Evolutionary conservation across 768 basidiomycete species (phyloP).

Genomic region (Amanita pseudoporphyria): DNA sequence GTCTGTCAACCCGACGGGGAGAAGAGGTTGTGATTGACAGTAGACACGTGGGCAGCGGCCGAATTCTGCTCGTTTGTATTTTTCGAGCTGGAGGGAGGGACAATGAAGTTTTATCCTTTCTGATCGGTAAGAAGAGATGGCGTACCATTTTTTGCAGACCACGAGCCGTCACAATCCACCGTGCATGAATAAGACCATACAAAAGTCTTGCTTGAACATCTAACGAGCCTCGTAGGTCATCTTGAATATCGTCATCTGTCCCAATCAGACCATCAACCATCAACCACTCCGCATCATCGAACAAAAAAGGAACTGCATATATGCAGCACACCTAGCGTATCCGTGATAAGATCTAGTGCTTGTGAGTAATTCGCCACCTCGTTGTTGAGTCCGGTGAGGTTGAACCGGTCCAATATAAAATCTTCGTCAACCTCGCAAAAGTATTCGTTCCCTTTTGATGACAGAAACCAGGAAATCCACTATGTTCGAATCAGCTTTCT

Average conservation of each 20-base stretch:
- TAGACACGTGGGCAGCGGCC: slow-evolving; percentile 97
- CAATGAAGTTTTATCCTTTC: not conserved
- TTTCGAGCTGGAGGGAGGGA: slow-evolving; percentile 59
- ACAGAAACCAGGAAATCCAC: slow-evolving; percentile 99
- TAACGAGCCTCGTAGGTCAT: slow-evolving; percentile 83
- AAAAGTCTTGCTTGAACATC: slow-evolving; percentile 90
- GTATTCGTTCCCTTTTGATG: slow-evolving; percentile 98
- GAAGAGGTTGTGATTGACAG: slow-evolving; percentile 89
- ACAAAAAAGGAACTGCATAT: not conserved
- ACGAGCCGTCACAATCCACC: slow-evolving; percentile 93
- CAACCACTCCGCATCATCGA: not conserved
- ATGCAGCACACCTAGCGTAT: slow-evolving; percentile 68
- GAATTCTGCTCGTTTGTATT: slow-evolving; percentile 97
- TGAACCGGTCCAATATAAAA: slow-evolving; percentile 97
- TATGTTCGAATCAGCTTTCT: slow-evolving; percentile 19
- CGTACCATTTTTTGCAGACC: slow-evolving; percentile 92
- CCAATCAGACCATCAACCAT: not conserved
- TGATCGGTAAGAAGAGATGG: not conserved
- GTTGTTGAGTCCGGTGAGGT: slow-evolving; percentile 92
- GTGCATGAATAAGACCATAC: slow-evolving; percentile 93
- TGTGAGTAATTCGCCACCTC: slow-evolving; percentile 93
- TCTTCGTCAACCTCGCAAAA: slow-evolving; percentile 99
- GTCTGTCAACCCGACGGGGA: slow-evolving; percentile 95
- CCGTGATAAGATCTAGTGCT: slow-evolving; percentile 93
- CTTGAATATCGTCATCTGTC: slow-evolving; percentile 88